Base-by-base conservation (phyloP, 768 basidiomycete genomes). In the Phanerodontia chrysosporium region DNA sequence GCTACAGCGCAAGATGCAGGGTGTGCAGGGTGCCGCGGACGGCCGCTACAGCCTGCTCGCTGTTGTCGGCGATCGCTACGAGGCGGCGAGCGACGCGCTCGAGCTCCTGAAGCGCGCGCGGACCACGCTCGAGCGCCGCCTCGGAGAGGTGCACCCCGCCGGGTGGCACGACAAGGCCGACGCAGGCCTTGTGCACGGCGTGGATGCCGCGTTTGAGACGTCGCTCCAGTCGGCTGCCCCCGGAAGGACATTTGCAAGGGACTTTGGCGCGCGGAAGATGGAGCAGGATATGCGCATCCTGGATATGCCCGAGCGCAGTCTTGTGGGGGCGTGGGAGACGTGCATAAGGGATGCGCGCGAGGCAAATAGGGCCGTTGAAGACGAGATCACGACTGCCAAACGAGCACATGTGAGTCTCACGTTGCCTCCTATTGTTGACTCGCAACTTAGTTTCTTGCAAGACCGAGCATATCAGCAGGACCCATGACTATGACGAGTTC, bases 401-500 rank as follows among this genome's bases (percentile, higher is more conserved):
- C 60, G 69, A 36, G 76, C 76, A 2, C 72, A 82, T 69, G 84
- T 85, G 59, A 53, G 83, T 73, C 14, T 12, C 39, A 6, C 42
- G 12, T 55, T 2, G n/a, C n/a, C n/a, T n/a, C 9, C 49, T 39
- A 12, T 49, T 48, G 42, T 12, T 8, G 12, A 21, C 18, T n/a
- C 44, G 14, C 3, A 10, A 22, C 48, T 32, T 53, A 28, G 13
- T 18, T 24, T 24, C 7, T 28, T 42, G 57, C 49, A 64, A 85
- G 84, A 77, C 76, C 10, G 84, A 87, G 24, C 77, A 84, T 61
- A 65, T 82, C 45, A 83, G 81, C 53, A 72, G 85, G 14, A 85
- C 83, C 10, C 81, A 79, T 62, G 83, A 87, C 69, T 87, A 85
- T 62, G 83, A 84, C 64, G 83, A 83, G 0, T 85, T 87, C 69